These are phyloP conservation scores for Trichosporon coremiiforme DNA, from an alignment of 1,284 basidiomycete genomes.

Conservation along the genomic window DNA sequence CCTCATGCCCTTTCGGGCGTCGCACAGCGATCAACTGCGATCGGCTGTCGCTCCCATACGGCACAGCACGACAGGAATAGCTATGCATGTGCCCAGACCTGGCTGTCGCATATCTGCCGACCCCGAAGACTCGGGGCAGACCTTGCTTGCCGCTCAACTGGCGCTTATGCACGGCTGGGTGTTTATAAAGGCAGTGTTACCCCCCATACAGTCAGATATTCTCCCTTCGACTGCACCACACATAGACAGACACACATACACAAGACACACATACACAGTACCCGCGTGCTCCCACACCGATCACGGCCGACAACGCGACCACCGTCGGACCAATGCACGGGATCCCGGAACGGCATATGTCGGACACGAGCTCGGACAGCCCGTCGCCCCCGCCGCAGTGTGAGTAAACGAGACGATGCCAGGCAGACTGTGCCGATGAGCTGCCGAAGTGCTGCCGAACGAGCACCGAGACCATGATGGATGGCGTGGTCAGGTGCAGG, in stretches of 20 bases:
- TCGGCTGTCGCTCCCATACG: no score
- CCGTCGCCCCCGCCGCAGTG: not conserved
- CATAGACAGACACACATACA: not conserved
- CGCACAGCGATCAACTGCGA: not conserved
- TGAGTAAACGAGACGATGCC: not conserved
- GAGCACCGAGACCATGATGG: slow-evolving; percentile 1
- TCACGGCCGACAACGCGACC: not conserved
- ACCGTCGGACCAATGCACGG: slow-evolving; percentile 6
- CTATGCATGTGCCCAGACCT: not conserved
- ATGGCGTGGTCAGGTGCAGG: not conserved
- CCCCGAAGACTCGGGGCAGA: not conserved
- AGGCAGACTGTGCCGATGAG: not conserved
- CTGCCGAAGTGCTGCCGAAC: not conserved
- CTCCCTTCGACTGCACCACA: not conserved
- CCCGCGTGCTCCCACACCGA: no score
- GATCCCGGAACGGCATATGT: not conserved
- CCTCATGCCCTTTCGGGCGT: not conserved
- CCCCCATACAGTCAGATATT: not conserved
- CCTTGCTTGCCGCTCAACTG: not conserved
- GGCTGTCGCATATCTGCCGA: not conserved
- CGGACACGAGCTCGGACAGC: slow-evolving; percentile 6
- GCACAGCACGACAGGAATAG: not conserved
- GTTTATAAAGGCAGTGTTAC: not conserved
- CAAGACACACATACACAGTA: no score
- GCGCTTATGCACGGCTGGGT: no score